Conservation (phyloP, 2,329 filamentous ascomycete genomes). For the Polychaeton citri region DNA sequence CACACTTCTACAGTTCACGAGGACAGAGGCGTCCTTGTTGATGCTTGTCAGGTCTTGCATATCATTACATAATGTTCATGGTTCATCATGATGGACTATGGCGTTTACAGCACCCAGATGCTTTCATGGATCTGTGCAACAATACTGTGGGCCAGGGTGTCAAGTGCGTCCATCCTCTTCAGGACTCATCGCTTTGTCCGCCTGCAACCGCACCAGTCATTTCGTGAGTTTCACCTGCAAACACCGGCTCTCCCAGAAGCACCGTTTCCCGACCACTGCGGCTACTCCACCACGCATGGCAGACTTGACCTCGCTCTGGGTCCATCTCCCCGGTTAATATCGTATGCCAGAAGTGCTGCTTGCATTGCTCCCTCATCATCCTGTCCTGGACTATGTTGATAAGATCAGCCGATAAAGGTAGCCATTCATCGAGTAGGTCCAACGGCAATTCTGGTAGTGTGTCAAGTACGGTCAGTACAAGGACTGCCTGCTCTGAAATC, state of each 20-base stretch:
- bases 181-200: background rate
- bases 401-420: conserved; percentile 55
- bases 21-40: too few species aligned
- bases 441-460: conserved; percentile 61
- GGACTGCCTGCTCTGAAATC: conserved; percentile 65
- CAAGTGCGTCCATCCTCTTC: too few species aligned
- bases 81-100: too few species aligned
- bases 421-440: conserved; percentile 63
- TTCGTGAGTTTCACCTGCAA: conserved; percentile 21
- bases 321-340: conserved; percentile 77
- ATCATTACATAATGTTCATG: too few species aligned
- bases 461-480: conserved; percentile 67
- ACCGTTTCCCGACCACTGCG: conserved; percentile 46
- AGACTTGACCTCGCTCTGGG: conserved; percentile 64
- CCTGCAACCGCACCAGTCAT: conserved; percentile 44
- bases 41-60: too few species aligned
- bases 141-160: too few species aligned
- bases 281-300: conserved; percentile 76
- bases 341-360: conserved; percentile 65
- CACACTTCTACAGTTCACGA: too few species aligned
- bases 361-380: conserved; percentile 49
- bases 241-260: conserved; percentile 30
- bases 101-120: too few species aligned
- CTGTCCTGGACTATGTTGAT: conserved; percentile 51
- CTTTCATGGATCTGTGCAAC: too few species aligned